Evolutionary conservation across 257 asterid genomes (phyloP), one percentile per base, ranked within the genome.

Genomic region (Striga asiatica): DNA sequence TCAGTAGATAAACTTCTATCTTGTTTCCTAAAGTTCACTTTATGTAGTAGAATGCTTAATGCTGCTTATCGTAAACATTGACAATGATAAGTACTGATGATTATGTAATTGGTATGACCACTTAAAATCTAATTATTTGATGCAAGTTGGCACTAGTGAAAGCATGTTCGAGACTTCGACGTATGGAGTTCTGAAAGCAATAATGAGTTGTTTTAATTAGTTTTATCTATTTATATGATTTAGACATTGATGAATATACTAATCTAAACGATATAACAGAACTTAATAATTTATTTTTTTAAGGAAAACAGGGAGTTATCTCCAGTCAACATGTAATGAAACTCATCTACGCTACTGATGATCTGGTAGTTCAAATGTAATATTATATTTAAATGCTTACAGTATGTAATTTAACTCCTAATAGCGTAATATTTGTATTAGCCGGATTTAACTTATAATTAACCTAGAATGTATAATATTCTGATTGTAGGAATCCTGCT

Each of bases 401-500:
- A 51, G 56, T 56, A 29, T 32, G 58, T 46, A 55, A 24, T 64
- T 47, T 38, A 25, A 21, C 29, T 46, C 2, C 5, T 35, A 58
- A 61, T 22, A 29, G 21, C 12, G 34, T 38, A 31, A 38, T 54
- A 19, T 19, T n/a, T 39, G 3, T 14, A 29, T 12, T 16, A 22
- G 17, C 66, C 49, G 43, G 52, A 38, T 9, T 31, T 37, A 45
- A 39, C 31, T 35, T 35, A 19, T 50, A 16, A 55, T 66, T 32
- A 60, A 41, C n/a, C n/a, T n/a, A 41, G 7, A 7, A 16, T 16
- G 21, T 5, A 17, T 43, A 17, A n/a, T 14, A 25, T 43, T 71
- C 49, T 45, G 46, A 47, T 67, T 66, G 74, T 70, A 92, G 97
- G 95, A 88, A 88, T 68, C 99, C 99, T 24, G 87, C 95, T 65